A percentile compares a stretch with the other conserved stretches of the same genome.
These are phyloP conservation scores for Pythium rhizo-oryzae DNA, from an alignment of 352 stramenopile genomes.

Conservation along the genomic window DNA sequence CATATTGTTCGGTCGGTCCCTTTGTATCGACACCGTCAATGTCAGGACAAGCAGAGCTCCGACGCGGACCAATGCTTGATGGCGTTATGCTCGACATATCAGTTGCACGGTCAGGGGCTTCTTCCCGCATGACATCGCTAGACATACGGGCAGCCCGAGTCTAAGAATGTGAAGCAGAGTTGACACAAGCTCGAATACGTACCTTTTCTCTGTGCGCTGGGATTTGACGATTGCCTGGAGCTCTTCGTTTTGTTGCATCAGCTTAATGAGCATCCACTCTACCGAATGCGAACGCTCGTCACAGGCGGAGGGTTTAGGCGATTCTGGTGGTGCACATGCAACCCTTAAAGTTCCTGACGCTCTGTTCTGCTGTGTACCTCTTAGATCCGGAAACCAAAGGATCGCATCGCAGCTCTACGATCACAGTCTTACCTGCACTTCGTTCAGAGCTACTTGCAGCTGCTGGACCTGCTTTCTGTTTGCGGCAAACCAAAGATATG, in stretches of 20 bases:
- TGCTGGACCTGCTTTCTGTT: conserved; percentile 1
- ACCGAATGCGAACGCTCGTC: conserved; percentile 1
- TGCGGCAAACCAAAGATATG: not conserved
- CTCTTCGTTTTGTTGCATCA: conserved; percentile 40
- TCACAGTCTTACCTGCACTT: not conserved
- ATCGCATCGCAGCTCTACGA: not conserved
- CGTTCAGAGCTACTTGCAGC: not conserved
- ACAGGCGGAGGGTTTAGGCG: not conserved
- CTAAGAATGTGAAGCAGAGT: not conserved
- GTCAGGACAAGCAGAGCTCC: too few relatives aligned
- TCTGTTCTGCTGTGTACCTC: not conserved
- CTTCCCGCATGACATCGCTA: too few relatives aligned
- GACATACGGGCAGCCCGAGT: too few relatives aligned
- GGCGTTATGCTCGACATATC: too few relatives aligned
- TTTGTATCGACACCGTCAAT: too few relatives aligned
- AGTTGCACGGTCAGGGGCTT: too few relatives aligned
- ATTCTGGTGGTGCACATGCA: not conserved
- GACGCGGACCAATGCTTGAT: too few relatives aligned
- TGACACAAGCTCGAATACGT: not conserved
- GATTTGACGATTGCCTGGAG: conserved; percentile 21
- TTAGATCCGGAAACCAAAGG: not conserved
- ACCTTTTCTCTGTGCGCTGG: conserved; percentile 1
- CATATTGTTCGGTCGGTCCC: too few relatives aligned
- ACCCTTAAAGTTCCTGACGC: not conserved
- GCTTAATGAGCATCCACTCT: conserved; percentile 18